A percentile compares a stretch with the other conserved stretches of the same genome.
phyloP scores from a whole-genome alignment of 2,329 filamentous ascomycete genomes.

The Talaromyces sp. region DNA sequence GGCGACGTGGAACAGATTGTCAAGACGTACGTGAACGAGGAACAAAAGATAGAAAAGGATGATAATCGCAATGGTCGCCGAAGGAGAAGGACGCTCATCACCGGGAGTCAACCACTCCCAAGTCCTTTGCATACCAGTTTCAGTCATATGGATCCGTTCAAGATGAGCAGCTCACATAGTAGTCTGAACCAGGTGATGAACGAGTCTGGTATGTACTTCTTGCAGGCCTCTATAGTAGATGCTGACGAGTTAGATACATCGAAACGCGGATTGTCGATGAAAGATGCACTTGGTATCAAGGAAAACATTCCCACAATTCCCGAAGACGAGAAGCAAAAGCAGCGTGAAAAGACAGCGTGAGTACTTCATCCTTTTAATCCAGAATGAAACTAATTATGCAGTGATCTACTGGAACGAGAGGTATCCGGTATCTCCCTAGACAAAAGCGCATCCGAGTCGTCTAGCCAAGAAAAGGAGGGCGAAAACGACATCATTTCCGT shows the following conservation, averaged over 20 bases:
- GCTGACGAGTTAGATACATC: conserved; percentile 53
- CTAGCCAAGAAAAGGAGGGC: conserved; percentile 25
- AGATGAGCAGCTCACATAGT: conserved; percentile 60
- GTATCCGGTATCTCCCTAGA: conserved; percentile 93
- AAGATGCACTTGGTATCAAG: conserved; percentile 51
- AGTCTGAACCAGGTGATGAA: conserved; percentile 83
- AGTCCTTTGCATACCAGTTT: conserved; percentile 93
- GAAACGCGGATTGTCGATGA: conserved; percentile 55
- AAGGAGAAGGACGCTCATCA: conserved; percentile 88
- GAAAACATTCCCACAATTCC: conserved; percentile 30
- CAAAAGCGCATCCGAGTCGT: conserved; percentile 54
- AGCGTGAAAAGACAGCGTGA: conserved; percentile 91
- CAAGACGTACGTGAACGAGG: conserved; percentile 85
- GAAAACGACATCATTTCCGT: conserved; percentile 81
- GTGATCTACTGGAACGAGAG: conserved; percentile 85
- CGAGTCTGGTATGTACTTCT: conserved; percentile 55
- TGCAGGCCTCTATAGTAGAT: conserved; percentile 22
- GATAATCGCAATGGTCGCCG: conserved; percentile 88
- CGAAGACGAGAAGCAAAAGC: conserved; percentile 66
- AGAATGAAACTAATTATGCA: conserved; percentile 33
- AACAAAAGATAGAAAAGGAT: conserved; percentile 63
- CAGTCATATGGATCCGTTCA: conserved; percentile 68
- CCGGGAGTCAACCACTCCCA: conserved; percentile 91
- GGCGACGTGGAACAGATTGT: conserved; percentile 98
- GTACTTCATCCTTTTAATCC: conserved; percentile 31